These are phyloP conservation scores for Plantago major DNA, from an alignment of 257 asterid species.

Conservation along the genomic window DNA sequence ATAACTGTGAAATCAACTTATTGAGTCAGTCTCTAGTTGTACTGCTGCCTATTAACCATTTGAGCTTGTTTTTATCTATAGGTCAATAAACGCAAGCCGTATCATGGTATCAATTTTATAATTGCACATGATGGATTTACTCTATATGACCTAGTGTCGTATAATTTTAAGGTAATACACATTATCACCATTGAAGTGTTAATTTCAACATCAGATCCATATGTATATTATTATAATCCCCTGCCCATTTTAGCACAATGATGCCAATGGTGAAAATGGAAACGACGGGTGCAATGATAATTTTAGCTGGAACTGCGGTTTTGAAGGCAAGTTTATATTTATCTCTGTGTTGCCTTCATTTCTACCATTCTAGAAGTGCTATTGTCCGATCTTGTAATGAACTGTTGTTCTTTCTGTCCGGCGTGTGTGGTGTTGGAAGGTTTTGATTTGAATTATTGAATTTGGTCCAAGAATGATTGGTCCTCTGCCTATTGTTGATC, in stretches of 20 bases:
- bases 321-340: slow-evolving; percentile 52
- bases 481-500: too few relatives aligned
- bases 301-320: slow-evolving; percentile 97
- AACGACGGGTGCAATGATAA: slow-evolving; percentile 92
- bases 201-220: slow-evolving; percentile 10
- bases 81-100: slow-evolving; percentile 93
- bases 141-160: slow-evolving; percentile 87
- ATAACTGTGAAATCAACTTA: slow-evolving; percentile 13
- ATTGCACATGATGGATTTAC: slow-evolving; percentile 98
- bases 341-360: too few relatives aligned
- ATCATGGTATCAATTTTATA: slow-evolving; percentile 76
- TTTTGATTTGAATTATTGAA: too few relatives aligned
- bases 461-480: too few relatives aligned
- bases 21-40: slow-evolving; percentile 6
- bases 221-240: slow-evolving; percentile 1
- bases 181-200: slow-evolving; percentile 1
- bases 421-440: too few relatives aligned
- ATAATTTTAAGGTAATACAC: slow-evolving; percentile 69
- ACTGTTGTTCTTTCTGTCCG: too few relatives aligned
- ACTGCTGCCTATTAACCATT: slow-evolving; percentile 11
- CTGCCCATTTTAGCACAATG: slow-evolving; percentile 68
- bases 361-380: too few relatives aligned
- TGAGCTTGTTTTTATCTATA: slow-evolving; percentile 20
- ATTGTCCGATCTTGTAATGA: too few relatives aligned
- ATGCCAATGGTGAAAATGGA: slow-evolving; percentile 96